Percentiles rank a stretch among this genome's conserved stretches.
Conservation (phyloP, 1,139 yeast species). For the Pichia sp. region DNA sequence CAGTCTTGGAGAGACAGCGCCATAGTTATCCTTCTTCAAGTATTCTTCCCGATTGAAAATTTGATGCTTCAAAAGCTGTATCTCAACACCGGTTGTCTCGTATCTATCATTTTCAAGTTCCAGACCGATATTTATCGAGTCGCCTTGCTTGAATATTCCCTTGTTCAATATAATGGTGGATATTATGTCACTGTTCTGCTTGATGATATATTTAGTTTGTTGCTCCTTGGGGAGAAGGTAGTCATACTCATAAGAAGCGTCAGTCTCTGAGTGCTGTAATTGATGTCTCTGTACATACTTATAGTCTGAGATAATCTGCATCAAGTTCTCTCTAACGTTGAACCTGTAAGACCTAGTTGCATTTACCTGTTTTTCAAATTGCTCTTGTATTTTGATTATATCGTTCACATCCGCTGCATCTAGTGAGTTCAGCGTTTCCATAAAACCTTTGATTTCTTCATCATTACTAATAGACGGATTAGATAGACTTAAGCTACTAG, state of each 20-base stretch:
- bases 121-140: slow-evolving; percentile 22
- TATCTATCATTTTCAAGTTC: slow-evolving; percentile 21
- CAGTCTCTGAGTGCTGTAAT: slow-evolving; percentile 9
- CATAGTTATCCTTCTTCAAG: slow-evolving; percentile 24
- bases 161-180: slow-evolving; percentile 23
- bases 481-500: slow-evolving; percentile 9
- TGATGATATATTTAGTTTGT: slow-evolving; percentile 26
- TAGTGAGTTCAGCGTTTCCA: slow-evolving; percentile 20
- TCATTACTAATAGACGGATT: slow-evolving; percentile 8
- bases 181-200: slow-evolving; percentile 24
- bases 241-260: slow-evolving; percentile 22
- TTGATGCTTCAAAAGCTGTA: slow-evolving; percentile 25
- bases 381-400: slow-evolving; percentile 24
- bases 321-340: slow-evolving; percentile 24
- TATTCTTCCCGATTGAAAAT: slow-evolving; percentile 25
- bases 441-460: slow-evolving; percentile 17
- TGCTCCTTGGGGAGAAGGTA: slow-evolving; percentile 25
- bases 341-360: slow-evolving; percentile 10
- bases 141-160: slow-evolving; percentile 26
- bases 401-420: slow-evolving; percentile 23
- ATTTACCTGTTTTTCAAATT: slow-evolving; percentile 23
- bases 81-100: slow-evolving; percentile 27
- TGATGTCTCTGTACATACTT: slow-evolving; percentile 18
- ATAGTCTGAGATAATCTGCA: slow-evolving; percentile 25
- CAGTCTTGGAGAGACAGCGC: slow-evolving; percentile 18